Percentiles rank a stretch among this genome's conserved stretches.
These are phyloP conservation scores for Ceratobasidium sp. DNA, from an alignment of 1,284 basidiomycete species.

Conservation along the genomic window DNA sequence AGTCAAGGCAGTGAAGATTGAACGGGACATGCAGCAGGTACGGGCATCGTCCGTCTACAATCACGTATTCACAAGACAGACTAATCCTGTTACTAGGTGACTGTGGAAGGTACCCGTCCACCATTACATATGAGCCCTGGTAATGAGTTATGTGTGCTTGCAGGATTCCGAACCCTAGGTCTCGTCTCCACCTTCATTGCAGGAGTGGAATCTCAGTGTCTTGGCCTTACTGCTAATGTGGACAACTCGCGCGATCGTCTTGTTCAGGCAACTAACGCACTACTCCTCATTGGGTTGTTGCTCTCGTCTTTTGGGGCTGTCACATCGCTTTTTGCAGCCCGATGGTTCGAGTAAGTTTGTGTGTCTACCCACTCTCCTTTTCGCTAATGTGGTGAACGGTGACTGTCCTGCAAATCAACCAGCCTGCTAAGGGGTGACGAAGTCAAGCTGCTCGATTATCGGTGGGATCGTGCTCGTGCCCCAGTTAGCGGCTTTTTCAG, in stretches of 20 bases:
- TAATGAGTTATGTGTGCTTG: background rate
- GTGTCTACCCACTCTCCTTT: background rate
- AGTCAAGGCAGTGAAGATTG: background rate
- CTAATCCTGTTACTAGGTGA: too few species aligned
- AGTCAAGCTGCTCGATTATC: conserved; percentile 6
- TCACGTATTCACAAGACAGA: too few species aligned
- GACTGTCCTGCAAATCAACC: background rate
- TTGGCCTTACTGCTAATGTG: background rate
- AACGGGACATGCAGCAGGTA: conserved; percentile 9
- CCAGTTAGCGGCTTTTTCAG: background rate
- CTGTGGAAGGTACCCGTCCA: too few species aligned
- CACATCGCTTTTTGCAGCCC: conserved; percentile 27
- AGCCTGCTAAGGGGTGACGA: conserved; percentile 30
- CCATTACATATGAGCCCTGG: background rate
- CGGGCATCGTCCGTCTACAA: too few species aligned
- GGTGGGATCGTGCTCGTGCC: conserved; percentile 14
- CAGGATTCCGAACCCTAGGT: conserved; percentile 32
- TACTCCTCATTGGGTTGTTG: conserved; percentile 24
- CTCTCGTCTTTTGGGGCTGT: conserved; percentile 36
- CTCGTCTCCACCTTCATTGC: conserved; percentile 40
- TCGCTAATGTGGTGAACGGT: background rate
- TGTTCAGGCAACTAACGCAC: conserved; percentile 11
- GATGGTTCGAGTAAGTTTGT: conserved; percentile 41
- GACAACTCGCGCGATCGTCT: background rate
- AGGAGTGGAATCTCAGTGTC: conserved; percentile 34